These are phyloP conservation scores for Vigna hirtella DNA, from an alignment of 306 rosid species.

Conservation along the genomic window DNA sequence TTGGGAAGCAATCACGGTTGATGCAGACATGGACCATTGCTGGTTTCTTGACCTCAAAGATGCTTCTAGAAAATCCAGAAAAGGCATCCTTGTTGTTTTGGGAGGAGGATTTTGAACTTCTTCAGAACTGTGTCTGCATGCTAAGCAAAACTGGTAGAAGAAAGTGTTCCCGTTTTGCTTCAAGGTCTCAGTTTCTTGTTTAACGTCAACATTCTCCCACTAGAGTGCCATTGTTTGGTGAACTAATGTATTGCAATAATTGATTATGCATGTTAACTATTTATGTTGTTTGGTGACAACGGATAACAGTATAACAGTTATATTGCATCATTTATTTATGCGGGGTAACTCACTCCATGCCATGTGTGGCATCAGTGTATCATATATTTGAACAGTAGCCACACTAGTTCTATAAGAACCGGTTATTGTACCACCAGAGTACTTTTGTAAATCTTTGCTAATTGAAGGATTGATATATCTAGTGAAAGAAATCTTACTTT, in stretches of 20 bases:
- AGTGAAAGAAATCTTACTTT: too few species aligned
- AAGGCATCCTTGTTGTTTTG: conserved; percentile 85
- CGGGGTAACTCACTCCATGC: conserved; percentile 14
- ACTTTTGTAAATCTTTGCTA: too few species aligned
- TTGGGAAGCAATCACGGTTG: conserved; percentile 85
- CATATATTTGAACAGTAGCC: conserved; percentile 34
- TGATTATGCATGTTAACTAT: not conserved
- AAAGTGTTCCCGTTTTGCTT: conserved; percentile 85
- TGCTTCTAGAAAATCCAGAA: conserved; percentile 87
- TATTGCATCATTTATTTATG: conserved; percentile 33
- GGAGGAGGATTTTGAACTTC: conserved; percentile 95
- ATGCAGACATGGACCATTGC: conserved; percentile 96
- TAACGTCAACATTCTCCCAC: conserved; percentile 37
- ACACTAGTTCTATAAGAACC: not conserved
- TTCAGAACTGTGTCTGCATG: conserved; percentile 87
- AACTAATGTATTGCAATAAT: conserved; percentile 22
- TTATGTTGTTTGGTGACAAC: conserved; percentile 23
- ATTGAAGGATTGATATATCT: too few species aligned
- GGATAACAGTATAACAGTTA: conserved; percentile 18
- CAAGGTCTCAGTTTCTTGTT: conserved; percentile 74
- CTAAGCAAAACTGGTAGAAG: conserved; percentile 78
- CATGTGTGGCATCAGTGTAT: conserved; percentile 1
- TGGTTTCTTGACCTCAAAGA: conserved; percentile 85
- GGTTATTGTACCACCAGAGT: too few species aligned
- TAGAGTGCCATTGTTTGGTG: not conserved